Percentiles rank a stretch among this genome's conserved stretches.
These are phyloP conservation scores for Alternaria burnsii DNA, from an alignment of 2,329 filamentous ascomycete genomes.

Conservation along the genomic window DNA sequence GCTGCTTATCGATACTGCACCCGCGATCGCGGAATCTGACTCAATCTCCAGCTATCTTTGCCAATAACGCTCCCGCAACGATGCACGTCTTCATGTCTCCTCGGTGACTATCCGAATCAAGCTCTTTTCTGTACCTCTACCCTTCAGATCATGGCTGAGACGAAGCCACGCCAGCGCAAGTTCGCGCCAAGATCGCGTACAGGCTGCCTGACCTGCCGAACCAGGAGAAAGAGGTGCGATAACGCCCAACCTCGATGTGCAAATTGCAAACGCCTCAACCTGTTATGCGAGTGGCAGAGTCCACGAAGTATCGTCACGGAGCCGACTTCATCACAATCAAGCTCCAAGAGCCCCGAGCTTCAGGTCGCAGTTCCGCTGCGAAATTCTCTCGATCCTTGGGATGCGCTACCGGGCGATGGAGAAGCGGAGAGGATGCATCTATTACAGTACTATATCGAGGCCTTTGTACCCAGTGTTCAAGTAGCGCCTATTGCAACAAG, in stretches of 20 bases:
- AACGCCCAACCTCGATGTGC: slow-evolving; percentile 44
- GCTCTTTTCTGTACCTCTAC: not conserved
- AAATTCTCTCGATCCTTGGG: slow-evolving; percentile 42
- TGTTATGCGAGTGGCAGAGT: slow-evolving; percentile 48
- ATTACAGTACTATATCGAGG: slow-evolving; percentile 47
- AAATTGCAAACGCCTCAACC: slow-evolving; percentile 47
- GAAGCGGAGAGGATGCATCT: slow-evolving; percentile 40
- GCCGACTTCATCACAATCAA: slow-evolving; percentile 8
- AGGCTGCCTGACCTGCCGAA: slow-evolving; percentile 48
- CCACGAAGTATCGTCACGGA: slow-evolving; percentile 35
- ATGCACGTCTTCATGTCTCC: slow-evolving; percentile 18
- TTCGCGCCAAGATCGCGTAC: slow-evolving; percentile 49
- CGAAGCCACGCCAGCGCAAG: slow-evolving; percentile 45
- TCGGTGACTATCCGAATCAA: slow-evolving; percentile 25
- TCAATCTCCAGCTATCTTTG: slow-evolving; percentile 15
- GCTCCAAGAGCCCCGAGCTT: slow-evolving; percentile 23
- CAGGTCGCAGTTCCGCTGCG: slow-evolving; percentile 26
- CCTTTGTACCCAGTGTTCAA: slow-evolving; percentile 48
- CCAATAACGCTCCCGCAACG: slow-evolving; percentile 9
- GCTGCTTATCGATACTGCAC: slow-evolving; percentile 14
- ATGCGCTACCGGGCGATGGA: slow-evolving; percentile 36
- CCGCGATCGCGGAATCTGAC: slow-evolving; percentile 13
- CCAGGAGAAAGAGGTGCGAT: slow-evolving; percentile 48
- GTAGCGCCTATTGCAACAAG: slow-evolving; percentile 46
- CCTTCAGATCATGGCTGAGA: slow-evolving; percentile 42